A percentile compares a stretch with the other conserved stretches of the same genome.
phyloP scores from a whole-genome alignment of 2,329 filamentous ascomycete species.

The Phyllosticta citriasiana region DNA sequence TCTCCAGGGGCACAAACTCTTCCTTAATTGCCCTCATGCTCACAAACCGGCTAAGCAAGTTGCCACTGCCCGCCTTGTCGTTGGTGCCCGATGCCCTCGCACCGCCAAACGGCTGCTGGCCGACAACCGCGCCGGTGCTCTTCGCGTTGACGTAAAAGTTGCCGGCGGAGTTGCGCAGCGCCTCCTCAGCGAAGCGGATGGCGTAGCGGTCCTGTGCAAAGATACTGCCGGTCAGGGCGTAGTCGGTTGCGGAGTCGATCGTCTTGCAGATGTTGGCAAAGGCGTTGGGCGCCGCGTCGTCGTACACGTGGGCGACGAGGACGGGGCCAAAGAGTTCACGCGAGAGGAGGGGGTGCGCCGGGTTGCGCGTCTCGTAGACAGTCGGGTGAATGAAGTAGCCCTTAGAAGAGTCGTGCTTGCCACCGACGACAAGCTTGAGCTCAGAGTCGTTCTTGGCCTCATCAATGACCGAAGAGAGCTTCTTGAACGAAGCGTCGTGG shows the following conservation, averaged over 20 bases:
- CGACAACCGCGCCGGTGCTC: slow-evolving; percentile 45
- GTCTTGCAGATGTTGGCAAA: slow-evolving; percentile 52
- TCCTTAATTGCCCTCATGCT: slow-evolving; percentile 49
- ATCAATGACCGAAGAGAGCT: slow-evolving; percentile 67
- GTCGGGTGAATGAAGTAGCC: slow-evolving; percentile 81
- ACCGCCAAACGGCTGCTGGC: slow-evolving; percentile 44
- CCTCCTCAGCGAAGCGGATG: slow-evolving; percentile 59
- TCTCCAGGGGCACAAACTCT: slow-evolving; percentile 39
- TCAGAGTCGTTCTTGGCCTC: slow-evolving; percentile 65
- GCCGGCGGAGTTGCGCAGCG: slow-evolving; percentile 61
- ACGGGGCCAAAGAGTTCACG: slow-evolving; percentile 79
- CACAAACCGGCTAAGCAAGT: slow-evolving; percentile 43
- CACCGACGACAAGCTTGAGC: slow-evolving; percentile 64
- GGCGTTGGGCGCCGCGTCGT: slow-evolving; percentile 50
- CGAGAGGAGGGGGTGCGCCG: slow-evolving; percentile 61
- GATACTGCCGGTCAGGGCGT: slow-evolving; percentile 66
- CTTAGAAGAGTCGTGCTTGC: slow-evolving; percentile 64
- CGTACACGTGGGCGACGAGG: slow-evolving; percentile 65
- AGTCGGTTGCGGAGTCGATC: slow-evolving; percentile 64
- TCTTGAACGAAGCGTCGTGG: slow-evolving; percentile 71
- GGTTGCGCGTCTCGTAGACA: slow-evolving; percentile 65
- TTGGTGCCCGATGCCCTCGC: slow-evolving; percentile 48
- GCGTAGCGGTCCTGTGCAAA: slow-evolving; percentile 61
- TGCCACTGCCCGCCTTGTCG: slow-evolving; percentile 47
- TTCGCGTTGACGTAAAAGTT: slow-evolving; percentile 87